Percentiles rank a stretch among this genome's conserved stretches.
Evolutionary conservation across 139 green algal genomes (phyloP).

Genomic region (Micromonas commoda): DNA sequence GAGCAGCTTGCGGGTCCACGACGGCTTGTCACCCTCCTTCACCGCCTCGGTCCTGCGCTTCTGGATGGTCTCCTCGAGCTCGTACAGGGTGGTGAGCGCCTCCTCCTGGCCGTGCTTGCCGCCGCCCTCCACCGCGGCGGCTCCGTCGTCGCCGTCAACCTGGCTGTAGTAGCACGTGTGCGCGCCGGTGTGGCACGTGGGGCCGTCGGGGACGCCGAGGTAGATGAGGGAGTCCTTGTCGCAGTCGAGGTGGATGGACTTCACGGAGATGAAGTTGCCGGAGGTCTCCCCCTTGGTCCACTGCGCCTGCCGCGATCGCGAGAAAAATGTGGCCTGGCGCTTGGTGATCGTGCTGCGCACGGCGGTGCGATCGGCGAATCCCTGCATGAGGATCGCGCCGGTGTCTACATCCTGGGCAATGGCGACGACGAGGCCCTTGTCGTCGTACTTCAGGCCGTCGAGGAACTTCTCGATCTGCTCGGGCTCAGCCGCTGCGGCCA

Average conservation of each 20-base stretch:
- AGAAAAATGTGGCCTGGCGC: constrained; percentile 85
- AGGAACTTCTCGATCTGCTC: constrained; percentile 60
- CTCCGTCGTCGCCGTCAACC: constrained; percentile 8
- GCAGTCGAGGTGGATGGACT: constrained; percentile 72
- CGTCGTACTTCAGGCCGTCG: constrained; percentile 72
- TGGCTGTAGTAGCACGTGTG: constrained; percentile 83
- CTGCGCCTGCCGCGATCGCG: constrained; percentile 69
- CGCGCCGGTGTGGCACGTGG: constrained; percentile 58
- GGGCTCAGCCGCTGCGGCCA: neutral
- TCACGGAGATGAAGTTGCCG: constrained; percentile 85
- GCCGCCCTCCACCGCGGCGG: constrained; percentile 29
- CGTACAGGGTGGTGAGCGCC: constrained; percentile 63
- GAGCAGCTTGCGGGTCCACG: constrained; percentile 75
- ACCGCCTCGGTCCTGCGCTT: constrained; percentile 41
- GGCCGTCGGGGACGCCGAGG: constrained; percentile 47
- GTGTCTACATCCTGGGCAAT: constrained; percentile 94
- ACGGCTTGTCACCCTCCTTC: constrained; percentile 24
- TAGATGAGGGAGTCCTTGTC: constrained; percentile 94
- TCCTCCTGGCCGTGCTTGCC: constrained; percentile 40
- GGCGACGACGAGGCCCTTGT: constrained; percentile 69
- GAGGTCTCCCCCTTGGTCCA: constrained; percentile 99
- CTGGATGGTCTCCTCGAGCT: constrained; percentile 79
- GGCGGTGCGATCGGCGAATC: constrained; percentile 78
- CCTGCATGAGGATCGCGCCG: constrained; percentile 93
- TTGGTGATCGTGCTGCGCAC: constrained; percentile 72